Conservation (phyloP, 257 asterid genomes). For the Nicotiana benthamiana region DNA sequence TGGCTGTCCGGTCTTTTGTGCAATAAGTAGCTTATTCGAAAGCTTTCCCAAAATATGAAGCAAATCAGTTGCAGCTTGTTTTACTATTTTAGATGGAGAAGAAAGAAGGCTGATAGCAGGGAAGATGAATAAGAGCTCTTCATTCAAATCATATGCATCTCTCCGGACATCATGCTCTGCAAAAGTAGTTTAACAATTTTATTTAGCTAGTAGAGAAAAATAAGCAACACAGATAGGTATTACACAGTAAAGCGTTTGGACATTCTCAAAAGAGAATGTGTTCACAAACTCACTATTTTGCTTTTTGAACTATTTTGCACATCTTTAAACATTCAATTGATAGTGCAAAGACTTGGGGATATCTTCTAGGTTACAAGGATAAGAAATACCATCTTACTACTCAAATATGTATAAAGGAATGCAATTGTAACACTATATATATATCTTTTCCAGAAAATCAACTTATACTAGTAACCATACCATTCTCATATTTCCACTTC, state of each 20-base stretch:
- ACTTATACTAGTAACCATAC: constrained; percentile 31
- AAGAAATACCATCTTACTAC: background rate
- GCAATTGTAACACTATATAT: background rate
- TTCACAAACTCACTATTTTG: background rate
- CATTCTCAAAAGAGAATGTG: background rate
- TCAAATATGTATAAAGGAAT: background rate
- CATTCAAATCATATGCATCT: constrained; percentile 41
- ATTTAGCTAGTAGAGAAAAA: background rate
- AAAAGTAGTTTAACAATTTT: constrained; percentile 18
- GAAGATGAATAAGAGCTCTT: constrained; percentile 76
- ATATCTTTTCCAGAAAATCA: background rate
- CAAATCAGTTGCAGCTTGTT: constrained; percentile 53
- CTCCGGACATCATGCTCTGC: constrained; percentile 41
- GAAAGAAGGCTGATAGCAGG: constrained; percentile 82
- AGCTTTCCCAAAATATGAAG: constrained; percentile 59
- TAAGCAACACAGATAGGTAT: background rate
- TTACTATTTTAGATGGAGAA: constrained; percentile 66
- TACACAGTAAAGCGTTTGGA: background rate
- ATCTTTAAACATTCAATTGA: background rate
- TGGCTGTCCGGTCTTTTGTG: constrained; percentile 27
- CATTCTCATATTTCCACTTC: constrained; percentile 75
- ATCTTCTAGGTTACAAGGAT: background rate
- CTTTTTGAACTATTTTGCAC: background rate
- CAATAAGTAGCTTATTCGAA: constrained; percentile 34
- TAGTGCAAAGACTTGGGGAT: background rate